phyloP scores from a whole-genome alignment of 345 rosid genomes.

The Camelina laxa region DNA sequence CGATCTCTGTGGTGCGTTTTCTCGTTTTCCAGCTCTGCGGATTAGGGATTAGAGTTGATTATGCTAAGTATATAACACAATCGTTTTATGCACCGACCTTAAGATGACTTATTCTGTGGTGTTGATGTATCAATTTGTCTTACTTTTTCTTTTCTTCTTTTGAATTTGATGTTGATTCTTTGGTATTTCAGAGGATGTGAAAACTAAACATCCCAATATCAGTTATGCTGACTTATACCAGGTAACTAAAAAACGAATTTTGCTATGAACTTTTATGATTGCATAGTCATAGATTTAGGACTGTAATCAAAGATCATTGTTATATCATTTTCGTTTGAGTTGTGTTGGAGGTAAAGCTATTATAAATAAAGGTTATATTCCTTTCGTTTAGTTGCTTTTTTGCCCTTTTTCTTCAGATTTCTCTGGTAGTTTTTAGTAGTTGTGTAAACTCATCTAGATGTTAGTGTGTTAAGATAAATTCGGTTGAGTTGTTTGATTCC shows the following conservation, averaged over 20 bases:
- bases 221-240: conserved; percentile 63
- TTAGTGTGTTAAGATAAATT: no score
- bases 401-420: no score
- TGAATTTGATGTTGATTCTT: conserved; percentile 11
- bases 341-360: no score
- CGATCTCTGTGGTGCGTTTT: conserved; percentile 68
- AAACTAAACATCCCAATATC: conserved; percentile 68
- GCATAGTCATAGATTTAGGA: no score
- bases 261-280: no score
- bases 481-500: no score
- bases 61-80: neutral
- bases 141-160: neutral
- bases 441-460: no score
- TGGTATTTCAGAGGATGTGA: conserved; percentile 51
- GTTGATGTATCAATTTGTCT: conserved; percentile 5
- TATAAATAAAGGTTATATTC: no score
- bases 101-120: neutral
- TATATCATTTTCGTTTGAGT: no score
- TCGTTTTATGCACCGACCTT: neutral
- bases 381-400: neutral
- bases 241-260: neutral
- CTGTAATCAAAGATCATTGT: no score
- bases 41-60: neutral
- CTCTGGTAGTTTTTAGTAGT: no score
- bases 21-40: neutral